These are phyloP conservation scores for Lodderomyces margitis DNA, from an alignment of 1,139 yeast species.

Conservation along the genomic window DNA sequence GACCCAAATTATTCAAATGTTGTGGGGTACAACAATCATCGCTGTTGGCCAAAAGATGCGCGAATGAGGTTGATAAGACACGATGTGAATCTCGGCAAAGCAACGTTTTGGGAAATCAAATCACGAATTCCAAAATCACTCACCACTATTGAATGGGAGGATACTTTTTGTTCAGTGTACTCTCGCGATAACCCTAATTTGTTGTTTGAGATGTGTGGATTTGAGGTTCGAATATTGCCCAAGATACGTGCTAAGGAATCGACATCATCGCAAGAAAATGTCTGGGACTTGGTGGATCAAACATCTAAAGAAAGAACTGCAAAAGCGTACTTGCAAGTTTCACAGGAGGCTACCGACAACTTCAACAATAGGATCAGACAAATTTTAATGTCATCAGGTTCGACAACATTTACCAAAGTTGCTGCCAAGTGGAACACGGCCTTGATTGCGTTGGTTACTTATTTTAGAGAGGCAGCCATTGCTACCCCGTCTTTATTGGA, in stretches of 20 bases:
- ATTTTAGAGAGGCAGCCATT: conserved; percentile 90
- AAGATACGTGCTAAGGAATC: conserved; percentile 55
- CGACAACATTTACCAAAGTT: conserved; percentile 91
- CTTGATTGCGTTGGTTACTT: conserved; percentile 78
- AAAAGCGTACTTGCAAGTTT: conserved; percentile 80
- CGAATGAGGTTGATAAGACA: conserved; percentile 89
- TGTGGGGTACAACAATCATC: conserved; percentile 84
- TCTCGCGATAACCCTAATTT: conserved; percentile 87
- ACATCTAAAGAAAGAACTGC: conserved; percentile 84
- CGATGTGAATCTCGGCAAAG: conserved; percentile 90
- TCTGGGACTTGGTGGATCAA: conserved; percentile 83
- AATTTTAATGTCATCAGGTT: conserved; percentile 92
- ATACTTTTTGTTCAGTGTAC: conserved; percentile 82
- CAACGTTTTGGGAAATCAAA: conserved; percentile 87
- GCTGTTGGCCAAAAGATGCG: conserved; percentile 93
- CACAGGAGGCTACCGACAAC: conserved; percentile 72
- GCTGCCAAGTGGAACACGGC: conserved; percentile 98
- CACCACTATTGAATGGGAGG: conserved; percentile 76
- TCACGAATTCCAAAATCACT: conserved; percentile 77
- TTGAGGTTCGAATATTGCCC: conserved; percentile 88
- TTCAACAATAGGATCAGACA: conserved; percentile 87
- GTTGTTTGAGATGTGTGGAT: conserved; percentile 89
- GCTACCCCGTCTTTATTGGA: conserved; percentile 79
- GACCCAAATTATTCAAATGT: conserved; percentile 87
- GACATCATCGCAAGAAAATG: conserved; percentile 64